Evolutionary conservation across 73 alveolate species (phyloP), one percentile per base, ranked within the genome.

Genomic region (Paramecium sonneborni): DNA sequence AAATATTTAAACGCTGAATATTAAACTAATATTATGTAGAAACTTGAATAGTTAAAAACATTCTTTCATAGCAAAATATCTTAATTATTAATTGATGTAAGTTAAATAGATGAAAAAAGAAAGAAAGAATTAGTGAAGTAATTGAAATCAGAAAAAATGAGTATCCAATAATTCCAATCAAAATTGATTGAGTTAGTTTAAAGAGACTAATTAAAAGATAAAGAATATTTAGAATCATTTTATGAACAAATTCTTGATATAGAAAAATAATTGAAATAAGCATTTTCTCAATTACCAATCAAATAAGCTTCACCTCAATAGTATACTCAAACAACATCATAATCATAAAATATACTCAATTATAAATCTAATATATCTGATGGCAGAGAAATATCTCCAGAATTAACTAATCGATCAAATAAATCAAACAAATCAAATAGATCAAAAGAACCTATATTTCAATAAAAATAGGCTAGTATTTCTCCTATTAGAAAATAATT

Each of bases 401-500:
- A 34, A 74, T 52, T 52, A 18, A 52, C 34, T 21, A 52, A 52
- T 52, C 10, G 68, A 52, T 52, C 68, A 52, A 23, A 15, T 9
- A 9, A 15, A 20, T 15, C 76, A 7, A 12, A 57, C 7, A 57
- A 23, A 57, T 57, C 76, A 20, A 74, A 74, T n/a, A n/a, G 44
- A 74, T 62, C 84, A 39, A 74, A 74, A 39, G 87, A 74, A 74
- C 58, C 37, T 0, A 37, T 39, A 30, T 39, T 74, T 21, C 18
- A 37, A 34, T 32, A 74, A 39, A 74, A 74, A 74, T 28, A 37
- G 12, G 37, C 44, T 0, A 74, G 87, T 35, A 23, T 74, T 37
- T 74, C 87, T 5, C 87, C 87, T 1, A 37, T 74, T 15, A 74
- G 87, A 74, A 74, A 74, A 35, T 6, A 74, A 11, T 28, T 74